phyloP scores from a whole-genome alignment of 768 basidiomycete genomes.

The Collybia sp. region DNA sequence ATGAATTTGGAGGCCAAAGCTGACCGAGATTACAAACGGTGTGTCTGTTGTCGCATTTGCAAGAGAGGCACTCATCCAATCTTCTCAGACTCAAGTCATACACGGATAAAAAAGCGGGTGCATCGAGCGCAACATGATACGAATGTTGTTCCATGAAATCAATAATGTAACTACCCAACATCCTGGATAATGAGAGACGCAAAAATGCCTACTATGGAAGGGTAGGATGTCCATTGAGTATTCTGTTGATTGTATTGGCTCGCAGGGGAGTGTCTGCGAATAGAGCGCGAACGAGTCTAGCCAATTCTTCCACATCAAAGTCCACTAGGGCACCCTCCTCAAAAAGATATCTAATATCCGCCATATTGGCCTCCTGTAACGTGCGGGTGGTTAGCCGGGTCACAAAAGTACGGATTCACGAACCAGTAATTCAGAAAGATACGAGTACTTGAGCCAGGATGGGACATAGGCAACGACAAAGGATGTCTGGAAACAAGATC shows the following conservation, averaged over 20 bases:
- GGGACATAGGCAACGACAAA: slow-evolving; percentile 85
- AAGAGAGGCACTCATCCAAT: not conserved
- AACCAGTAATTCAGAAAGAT: slow-evolving; percentile 88
- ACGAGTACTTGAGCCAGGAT: slow-evolving; percentile 92
- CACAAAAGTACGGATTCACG: slow-evolving; percentile 20
- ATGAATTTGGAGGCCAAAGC: slow-evolving; percentile 39
- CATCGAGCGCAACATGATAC: not conserved
- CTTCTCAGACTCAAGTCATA: slow-evolving; percentile 33
- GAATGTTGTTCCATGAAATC: not conserved
- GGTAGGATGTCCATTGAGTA: slow-evolving; percentile 56
- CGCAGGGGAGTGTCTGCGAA: slow-evolving; percentile 86
- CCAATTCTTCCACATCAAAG: slow-evolving; percentile 81
- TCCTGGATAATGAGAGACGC: slow-evolving; percentile 1
- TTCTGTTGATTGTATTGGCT: slow-evolving; percentile 74
- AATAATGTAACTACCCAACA: slow-evolving; percentile 6
- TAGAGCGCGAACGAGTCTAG: slow-evolving; percentile 74
- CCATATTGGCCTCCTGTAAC: slow-evolving; percentile 82
- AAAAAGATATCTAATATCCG: slow-evolving; percentile 88
- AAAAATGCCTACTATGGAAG: slow-evolving; percentile 8
- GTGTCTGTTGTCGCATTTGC: slow-evolving; percentile 9
- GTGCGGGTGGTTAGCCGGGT: not conserved
- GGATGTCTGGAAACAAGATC: slow-evolving; percentile 45
- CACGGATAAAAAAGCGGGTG: slow-evolving; percentile 32
- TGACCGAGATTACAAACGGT: slow-evolving; percentile 58
- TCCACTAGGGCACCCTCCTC: slow-evolving; percentile 89